phyloP scores from a whole-genome alignment of 352 stramenopile genomes.

The Phytophthora hibernalis region DNA sequence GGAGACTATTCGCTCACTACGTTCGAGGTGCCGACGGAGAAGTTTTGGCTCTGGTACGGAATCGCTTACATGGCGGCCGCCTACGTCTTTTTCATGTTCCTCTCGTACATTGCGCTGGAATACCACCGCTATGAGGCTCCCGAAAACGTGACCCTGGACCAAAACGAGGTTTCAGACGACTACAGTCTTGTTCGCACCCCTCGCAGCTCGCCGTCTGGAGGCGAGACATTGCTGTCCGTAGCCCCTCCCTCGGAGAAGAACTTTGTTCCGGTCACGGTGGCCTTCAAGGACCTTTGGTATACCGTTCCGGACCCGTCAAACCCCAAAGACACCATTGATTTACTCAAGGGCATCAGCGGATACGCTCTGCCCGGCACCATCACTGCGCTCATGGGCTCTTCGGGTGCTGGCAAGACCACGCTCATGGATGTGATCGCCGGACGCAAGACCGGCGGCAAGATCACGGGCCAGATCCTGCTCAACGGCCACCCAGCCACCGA shows the following conservation, averaged over 20 bases:
- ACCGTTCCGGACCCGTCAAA: constrained; percentile 21
- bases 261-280: constrained; percentile 22
- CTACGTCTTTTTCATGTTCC: constrained; percentile 34
- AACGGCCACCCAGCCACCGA: constrained; percentile 27
- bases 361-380: constrained; percentile 24
- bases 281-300: constrained; percentile 31
- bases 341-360: constrained; percentile 29
- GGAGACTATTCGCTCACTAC: too few species aligned
- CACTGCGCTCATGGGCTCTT: constrained; percentile 29
- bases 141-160: constrained; percentile 28
- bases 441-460: constrained; percentile 25
- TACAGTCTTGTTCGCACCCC: constrained; percentile 20
- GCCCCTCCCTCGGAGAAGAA: constrained; percentile 1
- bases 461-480: constrained; percentile 19
- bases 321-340: constrained; percentile 28
- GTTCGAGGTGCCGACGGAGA: constrained; percentile 19
- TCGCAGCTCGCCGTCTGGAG: not conserved
- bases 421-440: constrained; percentile 33
- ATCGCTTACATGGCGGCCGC: constrained; percentile 19
- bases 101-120: constrained; percentile 30
- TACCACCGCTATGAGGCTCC: constrained; percentile 25
- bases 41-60: constrained; percentile 34
- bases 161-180: not conserved
- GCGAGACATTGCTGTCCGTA: constrained; percentile 10
- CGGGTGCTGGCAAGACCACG: constrained; percentile 26